Evolutionary conservation across 495 filamentous ascomycete genomes (phyloP).

Genomic region (Daldinia decipiens): DNA sequence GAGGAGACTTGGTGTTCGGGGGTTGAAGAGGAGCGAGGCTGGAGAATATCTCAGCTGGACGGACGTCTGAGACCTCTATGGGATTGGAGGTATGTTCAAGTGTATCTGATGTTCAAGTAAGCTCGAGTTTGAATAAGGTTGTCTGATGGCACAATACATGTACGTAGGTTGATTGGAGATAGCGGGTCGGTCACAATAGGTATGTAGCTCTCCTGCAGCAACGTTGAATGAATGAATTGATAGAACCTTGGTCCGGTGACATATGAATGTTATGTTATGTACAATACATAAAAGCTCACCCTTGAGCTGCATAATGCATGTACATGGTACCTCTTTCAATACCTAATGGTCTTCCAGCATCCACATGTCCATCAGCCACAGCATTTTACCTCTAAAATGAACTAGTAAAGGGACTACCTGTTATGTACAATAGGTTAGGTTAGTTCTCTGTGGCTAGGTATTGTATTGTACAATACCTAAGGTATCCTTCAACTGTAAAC

Average conservation of each 20-base stretch:
- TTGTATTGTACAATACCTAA: too few relatives aligned
- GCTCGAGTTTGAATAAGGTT: not conserved
- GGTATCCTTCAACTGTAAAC: conserved; percentile 3
- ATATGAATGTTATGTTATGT: conserved; percentile 28
- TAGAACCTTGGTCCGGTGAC: conserved; percentile 35
- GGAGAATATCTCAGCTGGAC: conserved; percentile 17
- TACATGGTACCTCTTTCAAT: not conserved
- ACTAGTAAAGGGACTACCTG: too few relatives aligned
- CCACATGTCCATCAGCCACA: conserved; percentile 14
- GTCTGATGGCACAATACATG: not conserved
- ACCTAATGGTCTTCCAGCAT: too few relatives aligned
- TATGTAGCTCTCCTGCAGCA: conserved; percentile 21
- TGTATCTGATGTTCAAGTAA: not conserved
- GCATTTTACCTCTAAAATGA: not conserved
- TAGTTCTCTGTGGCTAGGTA: conserved; percentile 31
- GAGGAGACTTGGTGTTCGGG: conserved; percentile 38
- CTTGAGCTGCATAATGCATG: not conserved
- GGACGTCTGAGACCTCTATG: conserved; percentile 6
- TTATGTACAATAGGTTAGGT: too few relatives aligned
- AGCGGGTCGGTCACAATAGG: conserved; percentile 32
- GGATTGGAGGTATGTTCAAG: conserved; percentile 12
- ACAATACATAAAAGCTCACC: not conserved
- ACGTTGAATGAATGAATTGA: conserved; percentile 29
- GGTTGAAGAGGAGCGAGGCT: conserved; percentile 21
- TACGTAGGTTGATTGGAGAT: conserved; percentile 30